phyloP scores from a whole-genome alignment of 192 early-diverging fungal genomes.

The Rhizoclosmatium globosum region DNA sequence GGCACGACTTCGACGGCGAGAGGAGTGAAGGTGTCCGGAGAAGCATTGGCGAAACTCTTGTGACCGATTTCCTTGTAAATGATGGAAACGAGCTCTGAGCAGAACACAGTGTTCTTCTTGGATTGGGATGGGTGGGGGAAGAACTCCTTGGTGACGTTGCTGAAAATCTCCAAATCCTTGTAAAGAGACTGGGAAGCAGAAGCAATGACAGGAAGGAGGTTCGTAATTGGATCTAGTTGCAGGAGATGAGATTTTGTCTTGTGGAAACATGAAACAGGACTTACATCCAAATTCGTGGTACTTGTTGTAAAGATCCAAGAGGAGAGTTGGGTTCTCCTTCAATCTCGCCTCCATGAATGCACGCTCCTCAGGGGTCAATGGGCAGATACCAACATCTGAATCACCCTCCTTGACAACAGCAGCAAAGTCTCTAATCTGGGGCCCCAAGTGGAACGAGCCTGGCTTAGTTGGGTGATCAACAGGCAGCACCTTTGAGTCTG shows the following conservation, averaged over 20 bases:
- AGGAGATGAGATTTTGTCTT: no score
- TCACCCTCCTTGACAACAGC: constrained; percentile 31
- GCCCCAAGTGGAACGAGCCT: constrained; percentile 34
- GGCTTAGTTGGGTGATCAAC: constrained; percentile 32
- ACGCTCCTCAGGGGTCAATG: constrained; percentile 18
- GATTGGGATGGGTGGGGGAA: neutral
- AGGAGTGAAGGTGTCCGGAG: constrained; percentile 45
- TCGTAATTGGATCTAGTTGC: constrained; percentile 4
- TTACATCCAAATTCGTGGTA: constrained; percentile 24
- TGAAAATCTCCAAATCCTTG: neutral
- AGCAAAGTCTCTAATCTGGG: constrained; percentile 39
- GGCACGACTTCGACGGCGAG: constrained; percentile 39
- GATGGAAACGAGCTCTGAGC: constrained; percentile 30
- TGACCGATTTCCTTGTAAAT: constrained; percentile 25
- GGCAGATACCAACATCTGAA: constrained; percentile 39
- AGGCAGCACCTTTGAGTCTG: constrained; percentile 17
- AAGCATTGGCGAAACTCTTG: constrained; percentile 19
- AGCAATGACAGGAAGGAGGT: constrained; percentile 22
- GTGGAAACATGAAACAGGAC: no score
- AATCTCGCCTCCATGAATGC: neutral
- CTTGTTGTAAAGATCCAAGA: constrained; percentile 12
- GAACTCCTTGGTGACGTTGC: neutral
- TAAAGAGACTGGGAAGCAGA: constrained; percentile 17
- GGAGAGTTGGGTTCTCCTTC: neutral
- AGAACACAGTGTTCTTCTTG: constrained; percentile 28